Percentiles rank a stretch among this genome's conserved stretches.
phyloP scores from a whole-genome alignment of 495 filamentous ascomycete species.

The Chaetomium fimeti region DNA sequence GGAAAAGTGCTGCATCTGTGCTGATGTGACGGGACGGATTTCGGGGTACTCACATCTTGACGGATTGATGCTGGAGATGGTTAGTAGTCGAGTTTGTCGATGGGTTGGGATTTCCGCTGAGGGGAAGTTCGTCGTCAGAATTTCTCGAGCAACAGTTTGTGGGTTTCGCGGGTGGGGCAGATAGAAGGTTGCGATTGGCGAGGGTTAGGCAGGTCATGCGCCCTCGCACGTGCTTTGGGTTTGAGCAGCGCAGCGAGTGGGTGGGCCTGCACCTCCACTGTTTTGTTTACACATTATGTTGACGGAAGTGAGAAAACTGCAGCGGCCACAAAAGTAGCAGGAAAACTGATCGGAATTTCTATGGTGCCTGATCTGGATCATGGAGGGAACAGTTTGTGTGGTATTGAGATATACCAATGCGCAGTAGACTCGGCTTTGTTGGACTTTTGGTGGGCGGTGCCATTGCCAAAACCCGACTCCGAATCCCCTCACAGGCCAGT shows the following conservation, averaged over 20 bases:
- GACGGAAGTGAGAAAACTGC: neutral
- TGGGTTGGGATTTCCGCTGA: conserved; percentile 42
- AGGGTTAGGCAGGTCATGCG: conserved; percentile 36
- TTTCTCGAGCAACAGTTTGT: conserved; percentile 43
- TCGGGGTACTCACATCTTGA: conserved; percentile 55
- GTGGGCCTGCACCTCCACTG: neutral
- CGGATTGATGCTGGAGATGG: conserved; percentile 47
- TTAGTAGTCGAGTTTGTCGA: conserved; percentile 46
- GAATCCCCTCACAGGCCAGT: no score
- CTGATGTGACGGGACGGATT: conserved; percentile 16
- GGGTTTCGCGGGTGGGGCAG: conserved; percentile 36
- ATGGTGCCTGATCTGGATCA: no score
- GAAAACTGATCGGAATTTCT: neutral
- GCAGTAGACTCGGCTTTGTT: no score
- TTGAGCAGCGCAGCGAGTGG: neutral
- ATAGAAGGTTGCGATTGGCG: conserved; percentile 33
- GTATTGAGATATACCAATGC: no score
- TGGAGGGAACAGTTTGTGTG: no score
- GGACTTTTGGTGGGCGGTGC: no score
- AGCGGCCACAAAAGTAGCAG: neutral
- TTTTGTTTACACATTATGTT: neutral
- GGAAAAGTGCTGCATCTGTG: conserved; percentile 9
- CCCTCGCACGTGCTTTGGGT: conserved; percentile 21
- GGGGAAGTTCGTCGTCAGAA: conserved; percentile 42
- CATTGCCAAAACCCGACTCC: no score